Evolutionary conservation across 768 basidiomycete genomes (phyloP), one percentile per base, ranked within the genome.

Genomic region (Phylloporus scabripes): DNA sequence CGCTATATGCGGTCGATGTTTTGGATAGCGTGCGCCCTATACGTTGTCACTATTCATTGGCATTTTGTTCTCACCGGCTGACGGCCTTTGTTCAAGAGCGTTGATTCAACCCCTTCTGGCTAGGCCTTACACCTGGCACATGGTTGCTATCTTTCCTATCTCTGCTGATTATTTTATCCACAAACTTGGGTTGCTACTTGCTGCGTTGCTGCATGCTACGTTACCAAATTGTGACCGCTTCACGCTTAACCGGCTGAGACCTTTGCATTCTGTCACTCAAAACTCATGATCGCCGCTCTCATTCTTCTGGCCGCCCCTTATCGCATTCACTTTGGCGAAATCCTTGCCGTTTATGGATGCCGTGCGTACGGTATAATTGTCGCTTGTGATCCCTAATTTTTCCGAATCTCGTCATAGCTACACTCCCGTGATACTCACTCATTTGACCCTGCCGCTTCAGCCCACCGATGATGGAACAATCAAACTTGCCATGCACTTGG

Each of bases 401-500:
- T 7, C 23, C 28, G 9, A 10, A 12, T 45, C 1, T 38, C 6
- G 37, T 29, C 32, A 24, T 7, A 24, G 18, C n/a, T 2, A 15
- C 9, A 12, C 3, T 24, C 18, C 21, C 12, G 4, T 26, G 42
- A 40, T 24, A n/a, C 42, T 51, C 38, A 50, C 48, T 38, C 36
- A 50, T 48, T 17, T 10, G 24, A 20, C 32, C 15, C 24, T n/a
- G 12, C 14, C 24, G 20, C n/a, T n/a, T 37, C 48, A 89, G 87
- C 88, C 89, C 9, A 87, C 80, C 50, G 66, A 75, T 39, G 69
- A 81, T 33, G 77, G 82, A 55, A 60, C 90, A 42, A 64, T 98
- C 45, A 98, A 97, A 66, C 56, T 87, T 57, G 89, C 81, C 2
- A 78, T 87, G 33, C 92, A 96, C 65, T 69, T 72, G 34, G 77